Evolutionary conservation across 83 land plant genomes (phyloP).

Genomic region (Diphasiastrum complanatum): DNA sequence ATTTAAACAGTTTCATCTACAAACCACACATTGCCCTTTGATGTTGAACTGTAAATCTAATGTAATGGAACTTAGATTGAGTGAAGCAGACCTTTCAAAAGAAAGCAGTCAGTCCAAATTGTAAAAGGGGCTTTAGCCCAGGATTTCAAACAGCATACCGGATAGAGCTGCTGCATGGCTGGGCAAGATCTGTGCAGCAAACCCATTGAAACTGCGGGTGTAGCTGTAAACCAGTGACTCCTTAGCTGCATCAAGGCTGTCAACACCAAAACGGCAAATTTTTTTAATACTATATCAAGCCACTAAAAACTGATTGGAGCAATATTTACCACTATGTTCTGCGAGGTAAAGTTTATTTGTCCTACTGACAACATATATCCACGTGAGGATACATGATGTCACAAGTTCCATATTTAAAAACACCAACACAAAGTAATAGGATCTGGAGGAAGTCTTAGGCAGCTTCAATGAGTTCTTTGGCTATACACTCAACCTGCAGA

Average conservation of each 20-base stretch:
- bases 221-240: slow-evolving; percentile 6
- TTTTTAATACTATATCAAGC: neutral
- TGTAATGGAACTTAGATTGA: too few relatives aligned
- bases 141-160: neutral
- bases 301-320: neutral
- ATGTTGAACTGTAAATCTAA: too few relatives aligned
- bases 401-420: too few relatives aligned
- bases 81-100: too few relatives aligned
- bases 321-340: too few relatives aligned
- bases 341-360: neutral
- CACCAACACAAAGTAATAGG: too few relatives aligned
- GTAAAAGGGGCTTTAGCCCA: too few relatives aligned
- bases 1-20: neutral
- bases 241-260: neutral
- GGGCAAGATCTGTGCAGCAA: neutral
- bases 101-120: too few relatives aligned
- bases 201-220: slow-evolving; percentile 4
- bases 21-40: neutral
- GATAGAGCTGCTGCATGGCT: neutral
- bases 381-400: neutral
- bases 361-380: neutral
- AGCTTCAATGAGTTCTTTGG: too few relatives aligned
- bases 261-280: neutral
- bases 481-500: too few relatives aligned
- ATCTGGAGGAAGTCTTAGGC: too few relatives aligned